phyloP scores from a whole-genome alignment of 2,329 filamentous ascomycete genomes.

The Ambrosiella cleistominuta region DNA sequence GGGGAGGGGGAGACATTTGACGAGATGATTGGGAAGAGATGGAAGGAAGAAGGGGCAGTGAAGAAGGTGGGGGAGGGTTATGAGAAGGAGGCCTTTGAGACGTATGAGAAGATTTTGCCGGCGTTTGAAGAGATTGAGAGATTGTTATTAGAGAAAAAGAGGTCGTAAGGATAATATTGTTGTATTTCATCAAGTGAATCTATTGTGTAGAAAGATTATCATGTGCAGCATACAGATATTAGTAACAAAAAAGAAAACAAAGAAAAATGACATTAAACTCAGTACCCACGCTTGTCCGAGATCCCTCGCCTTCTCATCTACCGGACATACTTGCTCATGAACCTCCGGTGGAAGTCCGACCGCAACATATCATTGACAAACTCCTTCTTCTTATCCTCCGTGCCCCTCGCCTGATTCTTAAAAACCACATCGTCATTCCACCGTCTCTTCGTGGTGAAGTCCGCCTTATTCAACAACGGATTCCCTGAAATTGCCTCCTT shows the following conservation, averaged over 20 bases:
- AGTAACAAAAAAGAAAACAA: conserved; percentile 6
- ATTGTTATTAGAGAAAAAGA: conserved; percentile 26
- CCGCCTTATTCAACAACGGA: conserved; percentile 70
- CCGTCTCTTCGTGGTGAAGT: conserved; percentile 78
- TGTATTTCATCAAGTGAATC: neutral
- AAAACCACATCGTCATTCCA: conserved; percentile 99
- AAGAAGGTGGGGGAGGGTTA: conserved; percentile 73
- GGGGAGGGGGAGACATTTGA: conserved; percentile 60
- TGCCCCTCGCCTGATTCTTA: conserved; percentile 93
- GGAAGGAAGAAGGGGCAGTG: conserved; percentile 71
- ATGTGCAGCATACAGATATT: neutral
- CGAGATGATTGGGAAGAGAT: conserved; percentile 64
- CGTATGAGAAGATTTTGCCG: conserved; percentile 58
- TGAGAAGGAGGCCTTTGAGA: conserved; percentile 52
- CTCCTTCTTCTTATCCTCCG: conserved; percentile 85
- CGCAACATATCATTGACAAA: conserved; percentile 94
- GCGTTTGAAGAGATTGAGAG: conserved; percentile 65
- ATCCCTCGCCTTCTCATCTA: conserved; percentile 18
- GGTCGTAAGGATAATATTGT: neutral
- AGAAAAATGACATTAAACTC: conserved; percentile 12
- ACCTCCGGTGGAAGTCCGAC: conserved; percentile 93
- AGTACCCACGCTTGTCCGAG: neutral
- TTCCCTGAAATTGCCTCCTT: conserved; percentile 83
- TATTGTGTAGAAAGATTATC: neutral
- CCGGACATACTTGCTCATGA: conserved; percentile 61